phyloP scores from a whole-genome alignment of 192 early-diverging fungal genomes.

The Umbelopsis vinacea region DNA sequence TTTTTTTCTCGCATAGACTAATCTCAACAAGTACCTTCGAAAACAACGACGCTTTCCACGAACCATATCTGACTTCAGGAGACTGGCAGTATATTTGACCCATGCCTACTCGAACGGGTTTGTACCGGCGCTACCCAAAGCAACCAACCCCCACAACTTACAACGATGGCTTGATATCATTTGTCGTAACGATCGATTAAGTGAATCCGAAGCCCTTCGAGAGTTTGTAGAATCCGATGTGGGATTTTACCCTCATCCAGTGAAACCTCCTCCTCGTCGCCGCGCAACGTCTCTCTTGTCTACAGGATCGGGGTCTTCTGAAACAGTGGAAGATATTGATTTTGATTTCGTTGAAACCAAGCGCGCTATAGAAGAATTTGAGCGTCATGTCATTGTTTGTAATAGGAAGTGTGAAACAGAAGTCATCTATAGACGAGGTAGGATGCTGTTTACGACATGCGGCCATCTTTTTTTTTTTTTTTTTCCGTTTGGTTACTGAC shows the following conservation, averaged over 20 bases:
- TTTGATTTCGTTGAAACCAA: slow-evolving; percentile 30
- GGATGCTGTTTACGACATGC: too few species aligned
- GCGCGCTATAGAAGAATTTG: slow-evolving; percentile 12
- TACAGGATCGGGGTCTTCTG: slow-evolving; percentile 6
- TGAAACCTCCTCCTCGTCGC: background rate
- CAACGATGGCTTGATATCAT: slow-evolving; percentile 37
- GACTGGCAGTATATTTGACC: slow-evolving; percentile 27
- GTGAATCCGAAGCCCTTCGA: slow-evolving; percentile 32
- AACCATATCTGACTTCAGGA: slow-evolving; percentile 33
- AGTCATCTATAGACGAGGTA: slow-evolving; percentile 16
- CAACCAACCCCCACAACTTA: background rate
- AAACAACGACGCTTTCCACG: slow-evolving; percentile 38
- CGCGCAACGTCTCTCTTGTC: slow-evolving; percentile 9
- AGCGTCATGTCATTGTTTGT: slow-evolving; percentile 9
- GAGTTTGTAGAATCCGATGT: slow-evolving; percentile 44
- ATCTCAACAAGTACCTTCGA: slow-evolving; percentile 33
- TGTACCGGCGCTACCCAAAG: slow-evolving; percentile 26
- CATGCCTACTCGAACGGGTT: slow-evolving; percentile 29
- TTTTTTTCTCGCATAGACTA: slow-evolving; percentile 29
- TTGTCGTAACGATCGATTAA: slow-evolving; percentile 21
- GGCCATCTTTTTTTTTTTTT: background rate
- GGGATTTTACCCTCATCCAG: slow-evolving; percentile 9
- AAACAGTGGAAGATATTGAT: slow-evolving; percentile 12
- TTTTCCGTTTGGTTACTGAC: background rate
- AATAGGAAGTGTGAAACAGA: background rate